A percentile compares a stretch with the other conserved stretches of the same genome.
Conservation (phyloP, 2,329 filamentous ascomycete species). For the Laburnicola sp. region DNA sequence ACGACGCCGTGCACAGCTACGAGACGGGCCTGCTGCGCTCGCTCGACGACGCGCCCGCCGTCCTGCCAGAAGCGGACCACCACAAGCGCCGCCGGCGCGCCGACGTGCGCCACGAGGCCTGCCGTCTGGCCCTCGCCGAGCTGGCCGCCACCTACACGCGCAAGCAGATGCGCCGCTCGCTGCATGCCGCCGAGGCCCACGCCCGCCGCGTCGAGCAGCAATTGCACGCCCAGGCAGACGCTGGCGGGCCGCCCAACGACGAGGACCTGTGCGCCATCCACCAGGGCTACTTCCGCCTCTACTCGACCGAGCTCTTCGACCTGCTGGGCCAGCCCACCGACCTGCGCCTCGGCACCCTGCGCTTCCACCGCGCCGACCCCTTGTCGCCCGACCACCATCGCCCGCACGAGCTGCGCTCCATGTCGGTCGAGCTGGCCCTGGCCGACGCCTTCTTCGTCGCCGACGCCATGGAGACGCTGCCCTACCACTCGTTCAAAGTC, state of each 20-base stretch:
- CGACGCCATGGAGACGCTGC: conserved; percentile 40
- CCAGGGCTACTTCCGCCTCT: conserved; percentile 42
- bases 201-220: conserved; percentile 39
- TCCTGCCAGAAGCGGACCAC: neutral
- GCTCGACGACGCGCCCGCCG: conserved; percentile 19
- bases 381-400: neutral
- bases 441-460: conserved; percentile 40
- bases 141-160: conserved; percentile 37
- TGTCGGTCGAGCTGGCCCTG: conserved; percentile 39
- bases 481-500: conserved; percentile 40
- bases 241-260: conserved; percentile 5
- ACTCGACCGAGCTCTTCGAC: conserved; percentile 43
- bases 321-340: conserved; percentile 40
- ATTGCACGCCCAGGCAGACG: conserved; percentile 20
- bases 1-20: conserved; percentile 34
- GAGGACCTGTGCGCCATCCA: conserved; percentile 28
- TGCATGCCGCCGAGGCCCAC: conserved; percentile 33
- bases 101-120: conserved; percentile 33
- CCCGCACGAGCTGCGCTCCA: conserved; percentile 1
- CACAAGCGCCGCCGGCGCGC: conserved; percentile 15
- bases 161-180: conserved; percentile 37
- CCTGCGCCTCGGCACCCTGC: conserved; percentile 41
- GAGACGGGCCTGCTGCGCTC: conserved; percentile 37
- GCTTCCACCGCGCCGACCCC: conserved; percentile 31
- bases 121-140: conserved; percentile 38